Percentiles rank a stretch among this genome's conserved stretches.
Conservation (phyloP, 805 yeast genomes). For the Candida lessepsii region DNA sequence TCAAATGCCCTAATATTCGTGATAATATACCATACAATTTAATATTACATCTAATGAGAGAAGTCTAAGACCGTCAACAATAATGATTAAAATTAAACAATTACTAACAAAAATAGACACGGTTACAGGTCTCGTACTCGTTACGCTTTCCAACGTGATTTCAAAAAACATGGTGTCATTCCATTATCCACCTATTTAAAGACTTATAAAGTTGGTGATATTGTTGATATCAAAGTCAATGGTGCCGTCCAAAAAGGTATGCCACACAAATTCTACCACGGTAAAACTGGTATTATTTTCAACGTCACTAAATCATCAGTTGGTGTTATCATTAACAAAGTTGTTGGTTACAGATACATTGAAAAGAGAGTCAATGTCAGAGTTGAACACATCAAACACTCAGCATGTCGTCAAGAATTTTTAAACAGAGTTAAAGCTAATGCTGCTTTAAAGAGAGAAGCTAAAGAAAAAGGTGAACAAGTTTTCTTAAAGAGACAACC, state of each 20-base stretch:
- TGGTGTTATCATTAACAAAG: conserved; percentile 97
- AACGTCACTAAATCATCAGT: conserved; percentile 98
- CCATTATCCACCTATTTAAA: conserved; percentile 96
- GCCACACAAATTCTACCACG: conserved; percentile 99
- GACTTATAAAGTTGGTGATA: conserved; percentile 98
- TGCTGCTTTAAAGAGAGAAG: conserved; percentile 91
- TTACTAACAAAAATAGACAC: conserved; percentile 42
- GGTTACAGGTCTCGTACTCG: conserved; percentile 99
- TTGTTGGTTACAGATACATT: conserved; percentile 97
- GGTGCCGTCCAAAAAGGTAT: conserved; percentile 99
- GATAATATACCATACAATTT: no score
- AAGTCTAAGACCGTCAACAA: no score
- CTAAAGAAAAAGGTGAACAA: conserved; percentile 89
- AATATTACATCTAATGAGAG: no score
- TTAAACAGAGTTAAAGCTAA: conserved; percentile 97
- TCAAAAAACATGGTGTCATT: conserved; percentile 94
- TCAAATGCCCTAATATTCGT: no score
- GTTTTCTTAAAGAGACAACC: conserved; percentile 98
- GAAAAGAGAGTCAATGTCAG: conserved; percentile 99
- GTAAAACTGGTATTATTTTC: conserved; percentile 99
- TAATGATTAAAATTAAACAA: no score
- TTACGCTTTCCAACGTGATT: conserved; percentile 99
- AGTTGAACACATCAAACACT: conserved; percentile 99
- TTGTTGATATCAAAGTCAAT: conserved; percentile 98
- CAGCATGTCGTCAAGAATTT: conserved; percentile 99